Evolutionary conservation across 2,329 filamentous ascomycete genomes (phyloP).

Genomic region (Diaporthe australafricana): DNA sequence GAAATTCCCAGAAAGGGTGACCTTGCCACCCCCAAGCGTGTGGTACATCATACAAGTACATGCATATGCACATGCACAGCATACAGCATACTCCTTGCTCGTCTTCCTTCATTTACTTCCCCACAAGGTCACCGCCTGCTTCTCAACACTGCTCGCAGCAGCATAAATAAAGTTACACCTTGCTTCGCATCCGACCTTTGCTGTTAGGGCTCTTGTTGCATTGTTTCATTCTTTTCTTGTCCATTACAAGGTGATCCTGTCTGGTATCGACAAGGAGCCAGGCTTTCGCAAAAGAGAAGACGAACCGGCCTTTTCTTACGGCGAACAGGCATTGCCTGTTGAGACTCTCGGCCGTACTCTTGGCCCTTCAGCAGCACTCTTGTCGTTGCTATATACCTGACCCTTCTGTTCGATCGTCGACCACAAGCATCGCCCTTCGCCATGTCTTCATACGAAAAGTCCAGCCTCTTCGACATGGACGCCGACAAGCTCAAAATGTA

Average conservation of each 20-base stretch:
- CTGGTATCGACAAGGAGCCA: neutral
- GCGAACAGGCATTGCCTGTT: slow-evolving; percentile 20
- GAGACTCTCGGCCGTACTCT: neutral
- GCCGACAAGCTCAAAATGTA: slow-evolving; percentile 39
- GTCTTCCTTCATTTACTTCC: neutral
- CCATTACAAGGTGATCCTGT: slow-evolving; percentile 6
- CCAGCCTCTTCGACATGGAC: slow-evolving; percentile 24
- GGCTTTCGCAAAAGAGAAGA: slow-evolving; percentile 10
- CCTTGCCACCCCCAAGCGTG: neutral
- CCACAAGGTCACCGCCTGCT: neutral
- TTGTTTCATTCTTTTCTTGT: slow-evolving; percentile 16
- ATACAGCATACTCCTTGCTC: neutral
- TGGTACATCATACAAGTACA: neutral
- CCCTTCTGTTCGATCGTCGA: neutral
- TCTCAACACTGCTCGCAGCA: neutral
- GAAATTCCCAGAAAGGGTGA: neutral
- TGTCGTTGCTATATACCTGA: neutral
- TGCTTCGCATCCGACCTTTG: slow-evolving; percentile 9
- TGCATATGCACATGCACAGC: neutral
- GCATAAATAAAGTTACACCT: slow-evolving; percentile 19
- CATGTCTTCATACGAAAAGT: slow-evolving; percentile 1
- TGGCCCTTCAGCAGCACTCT: neutral
- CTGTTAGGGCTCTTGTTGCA: slow-evolving; percentile 13
- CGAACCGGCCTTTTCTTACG: slow-evolving; percentile 1
- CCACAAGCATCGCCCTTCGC: neutral